Base-by-base conservation (phyloP, 805 yeast genomes). In the Torulaspora franciscae region DNA sequence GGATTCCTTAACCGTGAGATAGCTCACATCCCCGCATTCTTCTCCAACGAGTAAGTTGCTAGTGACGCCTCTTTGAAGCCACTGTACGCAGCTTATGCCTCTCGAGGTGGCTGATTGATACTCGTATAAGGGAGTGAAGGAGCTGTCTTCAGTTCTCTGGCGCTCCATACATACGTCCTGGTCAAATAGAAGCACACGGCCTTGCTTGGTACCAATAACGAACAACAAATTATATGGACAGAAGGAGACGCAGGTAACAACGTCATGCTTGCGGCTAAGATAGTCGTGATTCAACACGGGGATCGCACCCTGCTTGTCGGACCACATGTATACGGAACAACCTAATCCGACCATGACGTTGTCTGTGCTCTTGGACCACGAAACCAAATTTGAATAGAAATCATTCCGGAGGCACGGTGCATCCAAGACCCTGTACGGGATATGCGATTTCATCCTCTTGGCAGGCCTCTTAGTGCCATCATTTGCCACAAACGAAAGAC, bases 401-500 rank as follows among this genome's bases (percentile, higher is more conserved):
- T 88, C 95, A 61, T 85, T 82, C 48, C 83, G 67, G 42, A 87
- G 62, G 2, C 79, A 79, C 0, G 89, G 89, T 0, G 93, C 90
- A 57, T 78, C 83, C 14, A 81, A 61, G 0, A 79, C 79, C 48
- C 75, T 70, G 50, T 64, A 76, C 0, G 82, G 77, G 14, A 65
- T 64, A 19, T 67, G 71, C 2, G 73, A 58, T 42, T 62, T 65
- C 6, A 67, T 49, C 27, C 58, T 55, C 38, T 60, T 61, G 43
- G 57, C 56, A 7, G 54, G 59, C 43, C 58, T 52, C 22, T 42
- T 42, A 10, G 14, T 26, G 7, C 28, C 40, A 7, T 42, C 43
- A 14, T 38, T 38, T 10, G 50, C 37, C 17, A 41, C 45, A 38
- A 44, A 48, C 10, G 51, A 40, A 25, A 35, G 32, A 36, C 51